Conservation (phyloP, 1,139 yeast species). For the Scheffersomyces quercinus region DNA sequence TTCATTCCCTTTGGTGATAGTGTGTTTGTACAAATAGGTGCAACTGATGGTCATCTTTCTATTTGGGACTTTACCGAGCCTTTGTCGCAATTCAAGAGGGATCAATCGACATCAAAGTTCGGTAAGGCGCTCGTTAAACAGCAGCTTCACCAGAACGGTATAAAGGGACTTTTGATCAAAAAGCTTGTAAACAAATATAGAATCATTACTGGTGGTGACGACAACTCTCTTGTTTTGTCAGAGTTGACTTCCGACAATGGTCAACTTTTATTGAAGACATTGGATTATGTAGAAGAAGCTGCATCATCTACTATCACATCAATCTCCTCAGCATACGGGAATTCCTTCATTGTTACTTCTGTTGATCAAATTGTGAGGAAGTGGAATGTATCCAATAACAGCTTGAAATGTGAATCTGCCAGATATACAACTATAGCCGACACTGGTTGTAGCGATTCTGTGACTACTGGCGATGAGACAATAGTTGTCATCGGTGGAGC, state of each 20-base stretch:
- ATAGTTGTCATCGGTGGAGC: constrained; percentile 67
- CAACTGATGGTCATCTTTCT: constrained; percentile 82
- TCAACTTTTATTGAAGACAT: constrained; percentile 19
- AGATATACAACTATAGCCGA: constrained; percentile 84
- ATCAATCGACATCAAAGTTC: constrained; percentile 9
- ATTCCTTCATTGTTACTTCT: constrained; percentile 49
- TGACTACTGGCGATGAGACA: constrained; percentile 20
- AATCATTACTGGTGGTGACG: constrained; percentile 86
- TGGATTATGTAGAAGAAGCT: constrained; percentile 50
- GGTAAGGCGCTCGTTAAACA: constrained; percentile 39
- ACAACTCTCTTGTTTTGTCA: constrained; percentile 65
- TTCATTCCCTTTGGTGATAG: constrained; percentile 35
- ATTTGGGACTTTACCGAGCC: constrained; percentile 52
- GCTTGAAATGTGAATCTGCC: constrained; percentile 39
- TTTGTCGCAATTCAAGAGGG: neutral
- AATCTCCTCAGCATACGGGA: constrained; percentile 31
- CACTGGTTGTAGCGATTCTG: constrained; percentile 68
- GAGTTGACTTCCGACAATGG: constrained; percentile 21
- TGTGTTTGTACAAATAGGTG: constrained; percentile 51
- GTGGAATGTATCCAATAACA: constrained; percentile 50
- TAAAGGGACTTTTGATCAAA: constrained; percentile 52
- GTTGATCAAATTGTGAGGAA: constrained; percentile 77
- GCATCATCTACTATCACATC: constrained; percentile 89
- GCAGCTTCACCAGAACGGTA: constrained; percentile 80
- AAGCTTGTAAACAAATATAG: constrained; percentile 22